phyloP scores from a whole-genome alignment of 2,329 filamentous ascomycete species.

The Aspergillus ibericus region DNA sequence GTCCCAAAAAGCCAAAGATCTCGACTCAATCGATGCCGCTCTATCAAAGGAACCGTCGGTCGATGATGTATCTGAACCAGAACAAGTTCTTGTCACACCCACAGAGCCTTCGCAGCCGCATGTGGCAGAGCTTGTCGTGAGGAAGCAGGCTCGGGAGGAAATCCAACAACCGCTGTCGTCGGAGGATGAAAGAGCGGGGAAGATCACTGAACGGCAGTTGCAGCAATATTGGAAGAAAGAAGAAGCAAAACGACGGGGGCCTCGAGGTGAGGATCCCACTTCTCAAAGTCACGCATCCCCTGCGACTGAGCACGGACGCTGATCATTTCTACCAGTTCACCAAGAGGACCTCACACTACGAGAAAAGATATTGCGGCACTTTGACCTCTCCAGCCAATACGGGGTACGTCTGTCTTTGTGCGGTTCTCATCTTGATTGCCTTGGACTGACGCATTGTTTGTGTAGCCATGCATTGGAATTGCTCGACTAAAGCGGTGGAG shows the following conservation, averaged over 20 bases:
- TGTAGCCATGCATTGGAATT: constrained; percentile 84
- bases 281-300: not conserved
- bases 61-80: constrained; percentile 26
- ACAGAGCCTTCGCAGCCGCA: constrained; percentile 31
- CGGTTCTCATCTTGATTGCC: not conserved
- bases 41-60: constrained; percentile 27
- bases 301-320: not conserved
- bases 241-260: constrained; percentile 67
- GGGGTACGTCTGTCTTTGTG: constrained; percentile 66
- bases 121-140: constrained; percentile 38
- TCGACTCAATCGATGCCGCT: constrained; percentile 38
- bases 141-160: constrained; percentile 52
- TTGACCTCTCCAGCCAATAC: constrained; percentile 87
- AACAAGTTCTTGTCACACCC: constrained; percentile 27
- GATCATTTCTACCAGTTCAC: constrained; percentile 58
- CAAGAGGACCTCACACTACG: constrained; percentile 69
- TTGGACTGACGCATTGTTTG: not conserved
- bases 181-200: constrained; percentile 54
- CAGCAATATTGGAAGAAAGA: constrained; percentile 74
- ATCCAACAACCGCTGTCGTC: constrained; percentile 33
- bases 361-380: constrained; percentile 88
- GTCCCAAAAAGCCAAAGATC: constrained; percentile 33
- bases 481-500: constrained; percentile 81
- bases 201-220: constrained; percentile 68
- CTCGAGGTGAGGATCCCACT: constrained; percentile 47